phyloP scores from a whole-genome alignment of 805 yeast genomes.

The Metschnikowia dekortorum region DNA sequence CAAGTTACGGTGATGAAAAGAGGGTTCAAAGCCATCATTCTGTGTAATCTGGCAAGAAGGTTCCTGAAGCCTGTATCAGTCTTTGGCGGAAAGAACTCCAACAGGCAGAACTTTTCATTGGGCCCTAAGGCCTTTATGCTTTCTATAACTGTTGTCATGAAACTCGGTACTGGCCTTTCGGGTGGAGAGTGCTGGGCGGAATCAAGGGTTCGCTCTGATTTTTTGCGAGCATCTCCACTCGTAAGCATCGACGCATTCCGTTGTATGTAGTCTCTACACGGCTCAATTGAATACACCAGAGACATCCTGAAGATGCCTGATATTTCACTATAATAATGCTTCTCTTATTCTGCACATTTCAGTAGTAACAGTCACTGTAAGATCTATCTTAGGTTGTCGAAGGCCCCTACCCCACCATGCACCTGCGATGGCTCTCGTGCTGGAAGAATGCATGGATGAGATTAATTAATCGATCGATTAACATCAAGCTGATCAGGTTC shows the following conservation, averaged over 20 bases:
- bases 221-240: conserved; percentile 8
- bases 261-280: conserved; percentile 1
- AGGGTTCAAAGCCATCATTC: conserved; percentile 88
- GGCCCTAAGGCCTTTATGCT: conserved; percentile 41
- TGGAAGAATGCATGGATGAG: not conserved
- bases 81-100: conserved; percentile 97
- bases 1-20: conserved; percentile 90
- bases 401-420: not conserved
- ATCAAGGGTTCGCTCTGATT: not conserved
- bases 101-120: conserved; percentile 66
- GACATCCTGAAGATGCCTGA: not conserved
- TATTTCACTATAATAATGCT: not conserved
- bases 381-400: not conserved
- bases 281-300: not conserved
- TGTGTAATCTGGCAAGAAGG: conserved; percentile 75
- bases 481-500: not conserved
- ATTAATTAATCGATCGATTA: not conserved
- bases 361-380: not conserved
- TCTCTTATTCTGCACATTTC: not conserved
- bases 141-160: conserved; percentile 18
- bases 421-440: not conserved
- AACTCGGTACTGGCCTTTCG: not conserved
- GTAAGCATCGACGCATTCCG: not conserved
- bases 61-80: conserved; percentile 86
- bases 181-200: not conserved